Evolutionary conservation across 2,329 filamentous ascomycete species (phyloP).

Genomic region (Xylaria hypoxylon): DNA sequence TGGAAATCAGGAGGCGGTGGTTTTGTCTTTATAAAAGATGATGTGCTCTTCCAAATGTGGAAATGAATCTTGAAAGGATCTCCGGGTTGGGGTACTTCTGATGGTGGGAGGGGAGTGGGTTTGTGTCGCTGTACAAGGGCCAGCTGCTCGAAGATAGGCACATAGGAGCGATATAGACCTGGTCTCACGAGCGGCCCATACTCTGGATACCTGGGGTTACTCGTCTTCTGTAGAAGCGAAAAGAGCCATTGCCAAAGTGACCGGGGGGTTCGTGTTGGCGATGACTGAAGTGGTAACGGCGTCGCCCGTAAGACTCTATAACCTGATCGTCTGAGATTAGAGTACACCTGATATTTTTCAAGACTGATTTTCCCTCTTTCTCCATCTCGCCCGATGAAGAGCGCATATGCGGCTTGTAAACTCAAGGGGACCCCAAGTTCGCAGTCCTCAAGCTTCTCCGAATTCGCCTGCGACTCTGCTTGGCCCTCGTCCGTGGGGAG

Average conservation of each 20-base stretch:
- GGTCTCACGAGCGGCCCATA: slow-evolving; percentile 71
- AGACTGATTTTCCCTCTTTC: slow-evolving; percentile 71
- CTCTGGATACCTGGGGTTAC: slow-evolving; percentile 45
- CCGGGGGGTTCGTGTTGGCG: slow-evolving; percentile 36
- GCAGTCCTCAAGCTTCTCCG: slow-evolving; percentile 56
- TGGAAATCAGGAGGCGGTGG: slow-evolving; percentile 85
- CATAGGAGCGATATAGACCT: slow-evolving; percentile 74
- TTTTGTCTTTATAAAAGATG: slow-evolving; percentile 79
- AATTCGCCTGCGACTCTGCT: slow-evolving; percentile 44
- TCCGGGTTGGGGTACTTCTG: slow-evolving; percentile 43
- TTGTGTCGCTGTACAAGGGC: slow-evolving; percentile 79
- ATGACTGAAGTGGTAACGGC: slow-evolving; percentile 42
- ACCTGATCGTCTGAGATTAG: slow-evolving; percentile 83
- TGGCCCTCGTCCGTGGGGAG: slow-evolving; percentile 46
- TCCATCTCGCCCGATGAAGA: slow-evolving; percentile 78
- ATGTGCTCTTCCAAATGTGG: slow-evolving; percentile 82
- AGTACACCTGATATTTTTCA: slow-evolving; percentile 89
- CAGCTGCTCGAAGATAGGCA: slow-evolving; percentile 80
- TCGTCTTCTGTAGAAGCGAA: slow-evolving; percentile 55
- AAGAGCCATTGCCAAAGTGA: slow-evolving; percentile 66
- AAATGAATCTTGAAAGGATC: slow-evolving; percentile 79
- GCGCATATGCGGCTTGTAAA: slow-evolving; percentile 88
- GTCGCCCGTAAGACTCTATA: slow-evolving; percentile 83
- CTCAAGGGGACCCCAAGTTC: slow-evolving; percentile 84
- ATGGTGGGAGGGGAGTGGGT: slow-evolving; percentile 54